These are phyloP conservation scores for Phanerochaete carnosa DNA, from an alignment of 768 basidiomycete genomes.

Conservation along the genomic window DNA sequence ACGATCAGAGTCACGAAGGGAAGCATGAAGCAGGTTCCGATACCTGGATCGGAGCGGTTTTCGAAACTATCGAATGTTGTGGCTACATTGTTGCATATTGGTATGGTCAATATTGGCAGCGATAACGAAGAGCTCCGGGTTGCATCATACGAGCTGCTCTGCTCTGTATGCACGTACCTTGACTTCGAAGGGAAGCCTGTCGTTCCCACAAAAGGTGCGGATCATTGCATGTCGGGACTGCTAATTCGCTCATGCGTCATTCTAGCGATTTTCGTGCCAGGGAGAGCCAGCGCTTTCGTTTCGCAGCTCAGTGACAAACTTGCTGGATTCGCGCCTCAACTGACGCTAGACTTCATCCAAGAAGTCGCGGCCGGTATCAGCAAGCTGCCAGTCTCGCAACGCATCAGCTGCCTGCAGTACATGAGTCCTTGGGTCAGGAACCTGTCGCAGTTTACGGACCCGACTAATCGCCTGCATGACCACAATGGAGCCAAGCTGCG, in stretches of 20 bases:
- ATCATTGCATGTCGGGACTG: not conserved
- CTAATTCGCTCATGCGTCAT: not conserved
- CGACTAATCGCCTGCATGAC: slow-evolving; percentile 64
- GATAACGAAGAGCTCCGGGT: slow-evolving; percentile 74
- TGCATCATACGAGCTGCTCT: slow-evolving; percentile 77
- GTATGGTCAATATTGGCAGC: slow-evolving; percentile 73
- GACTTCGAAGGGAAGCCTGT: slow-evolving; percentile 72
- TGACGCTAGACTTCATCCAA: slow-evolving; percentile 87
- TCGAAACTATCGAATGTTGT: slow-evolving; percentile 82
- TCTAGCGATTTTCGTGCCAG: slow-evolving; percentile 68
- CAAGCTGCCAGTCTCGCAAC: slow-evolving; percentile 45
- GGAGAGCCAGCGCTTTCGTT: slow-evolving; percentile 61
- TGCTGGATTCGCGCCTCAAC: slow-evolving; percentile 69
- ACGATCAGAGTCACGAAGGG: slow-evolving; percentile 75
- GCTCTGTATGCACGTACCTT: slow-evolving; percentile 73
- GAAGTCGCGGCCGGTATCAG: slow-evolving; percentile 73
- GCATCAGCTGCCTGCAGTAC: slow-evolving; percentile 74
- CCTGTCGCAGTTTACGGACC: slow-evolving; percentile 65
- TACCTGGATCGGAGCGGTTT: slow-evolving; percentile 57
- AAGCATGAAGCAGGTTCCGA: slow-evolving; percentile 53
- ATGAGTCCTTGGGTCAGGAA: slow-evolving; percentile 90
- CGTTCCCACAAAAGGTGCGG: slow-evolving; percentile 64
- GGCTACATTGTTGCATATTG: slow-evolving; percentile 82
- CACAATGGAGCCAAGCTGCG: slow-evolving; percentile 71
- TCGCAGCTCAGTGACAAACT: slow-evolving; percentile 67